These are phyloP conservation scores for Rheum nobile DNA, from an alignment of 148 eudicot genomes.

Conservation along the genomic window DNA sequence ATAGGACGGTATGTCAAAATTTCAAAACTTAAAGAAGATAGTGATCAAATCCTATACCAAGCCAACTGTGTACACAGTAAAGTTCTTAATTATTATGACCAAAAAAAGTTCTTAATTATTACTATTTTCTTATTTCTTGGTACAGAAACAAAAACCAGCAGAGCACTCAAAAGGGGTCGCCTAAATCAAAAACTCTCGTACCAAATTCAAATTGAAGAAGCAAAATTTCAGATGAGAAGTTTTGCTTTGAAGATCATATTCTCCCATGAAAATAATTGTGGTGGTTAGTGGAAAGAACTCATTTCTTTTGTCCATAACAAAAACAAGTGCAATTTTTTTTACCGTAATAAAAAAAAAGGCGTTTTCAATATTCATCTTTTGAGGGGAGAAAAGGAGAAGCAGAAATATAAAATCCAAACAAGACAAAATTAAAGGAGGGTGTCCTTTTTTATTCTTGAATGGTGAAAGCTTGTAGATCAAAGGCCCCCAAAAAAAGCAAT, in stretches of 20 bases:
- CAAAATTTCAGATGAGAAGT: not conserved
- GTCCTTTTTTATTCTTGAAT: constrained; percentile 20
- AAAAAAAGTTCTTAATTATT: not conserved
- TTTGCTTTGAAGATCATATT: not conserved
- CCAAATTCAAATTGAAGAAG: not conserved
- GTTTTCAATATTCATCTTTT: constrained; percentile 5
- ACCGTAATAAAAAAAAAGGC: not conserved
- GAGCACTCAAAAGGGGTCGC: not conserved
- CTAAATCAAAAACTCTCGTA: not conserved
- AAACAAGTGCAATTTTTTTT: not conserved
- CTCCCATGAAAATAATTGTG: not conserved
- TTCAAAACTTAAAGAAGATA: not conserved
- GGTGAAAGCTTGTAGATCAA: constrained; percentile 19
- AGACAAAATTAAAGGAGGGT: constrained; percentile 14
- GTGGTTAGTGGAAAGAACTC: not conserved
- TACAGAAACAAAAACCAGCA: not conserved
- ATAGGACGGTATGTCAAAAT: not conserved
- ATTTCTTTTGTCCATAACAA: not conserved
- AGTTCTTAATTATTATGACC: not conserved
- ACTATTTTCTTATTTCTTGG: too few relatives aligned
- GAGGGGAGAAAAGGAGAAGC: not conserved
- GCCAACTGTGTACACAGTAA: not conserved
- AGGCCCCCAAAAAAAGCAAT: constrained; percentile 4
- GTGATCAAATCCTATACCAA: not conserved
- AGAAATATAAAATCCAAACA: constrained; percentile 1